Conservation (phyloP, 2,329 filamentous ascomycete species). For the Arthroderma sp. region DNA sequence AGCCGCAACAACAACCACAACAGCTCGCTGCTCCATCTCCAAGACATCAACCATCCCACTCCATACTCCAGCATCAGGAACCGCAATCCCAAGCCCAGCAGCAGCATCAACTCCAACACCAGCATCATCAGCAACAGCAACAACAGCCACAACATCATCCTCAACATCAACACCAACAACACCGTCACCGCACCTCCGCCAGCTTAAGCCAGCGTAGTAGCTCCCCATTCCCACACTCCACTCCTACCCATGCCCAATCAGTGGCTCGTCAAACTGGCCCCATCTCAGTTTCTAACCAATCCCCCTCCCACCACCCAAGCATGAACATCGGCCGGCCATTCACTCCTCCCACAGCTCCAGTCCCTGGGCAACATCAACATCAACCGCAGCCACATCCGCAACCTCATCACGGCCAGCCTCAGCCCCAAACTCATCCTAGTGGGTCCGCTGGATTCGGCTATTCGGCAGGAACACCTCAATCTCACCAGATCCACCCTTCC, state of each 20-base stretch:
- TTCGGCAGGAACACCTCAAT: not conserved
- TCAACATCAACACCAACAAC: slow-evolving; percentile 20
- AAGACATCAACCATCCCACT: slow-evolving; percentile 3
- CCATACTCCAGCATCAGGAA: slow-evolving; percentile 4
- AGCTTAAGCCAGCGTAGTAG: slow-evolving; percentile 18
- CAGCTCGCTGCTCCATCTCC: not conserved
- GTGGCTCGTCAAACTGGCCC: slow-evolving; percentile 13
- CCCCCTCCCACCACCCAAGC: not conserved
- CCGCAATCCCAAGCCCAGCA: slow-evolving; percentile 7
- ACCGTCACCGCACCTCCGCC: slow-evolving; percentile 22
- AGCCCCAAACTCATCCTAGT: slow-evolving; percentile 1
- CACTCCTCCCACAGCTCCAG: slow-evolving; percentile 25
- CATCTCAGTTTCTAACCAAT: not conserved
- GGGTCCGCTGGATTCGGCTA: slow-evolving; percentile 1
- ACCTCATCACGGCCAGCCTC: slow-evolving; percentile 3
- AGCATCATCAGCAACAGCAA: slow-evolving; percentile 10
- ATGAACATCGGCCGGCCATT: slow-evolving; percentile 23
- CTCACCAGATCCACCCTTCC: not conserved
- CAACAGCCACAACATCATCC: slow-evolving; percentile 25
- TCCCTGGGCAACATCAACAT: slow-evolving; percentile 11
- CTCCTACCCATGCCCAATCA: slow-evolving; percentile 5
- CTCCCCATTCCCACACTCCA: slow-evolving; percentile 1
- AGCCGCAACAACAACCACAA: too few species aligned
- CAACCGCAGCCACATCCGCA: not conserved
- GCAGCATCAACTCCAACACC: slow-evolving; percentile 9